phyloP scores from a whole-genome alignment of 1,284 basidiomycete genomes.

The Meripilus lineatus region DNA sequence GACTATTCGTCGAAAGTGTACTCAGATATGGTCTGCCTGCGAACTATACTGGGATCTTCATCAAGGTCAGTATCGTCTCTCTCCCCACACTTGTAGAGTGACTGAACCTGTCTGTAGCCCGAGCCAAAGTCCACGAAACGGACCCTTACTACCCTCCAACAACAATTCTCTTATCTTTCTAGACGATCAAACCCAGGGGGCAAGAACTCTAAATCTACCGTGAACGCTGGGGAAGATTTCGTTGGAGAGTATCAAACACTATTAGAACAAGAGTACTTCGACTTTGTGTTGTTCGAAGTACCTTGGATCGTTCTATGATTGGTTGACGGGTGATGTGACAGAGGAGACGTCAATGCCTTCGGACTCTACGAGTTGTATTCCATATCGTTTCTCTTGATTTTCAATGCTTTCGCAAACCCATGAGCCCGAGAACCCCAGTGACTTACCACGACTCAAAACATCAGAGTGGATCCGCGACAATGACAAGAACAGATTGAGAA shows the following conservation, averaged over 20 bases:
- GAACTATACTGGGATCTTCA: slow-evolving; percentile 77
- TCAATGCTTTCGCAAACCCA: too few species aligned
- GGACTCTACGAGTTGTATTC: not conserved
- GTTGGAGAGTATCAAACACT: slow-evolving; percentile 86
- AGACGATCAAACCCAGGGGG: slow-evolving; percentile 49
- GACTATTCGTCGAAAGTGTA: slow-evolving; percentile 93
- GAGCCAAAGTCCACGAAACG: slow-evolving; percentile 84
- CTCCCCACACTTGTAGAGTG: not conserved
- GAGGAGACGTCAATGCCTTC: too few species aligned
- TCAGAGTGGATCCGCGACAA: not conserved
- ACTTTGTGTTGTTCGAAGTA: slow-evolving; percentile 87
- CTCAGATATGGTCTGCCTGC: slow-evolving; percentile 94
- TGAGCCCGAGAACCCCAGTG: too few species aligned
- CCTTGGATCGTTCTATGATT: slow-evolving; percentile 56
- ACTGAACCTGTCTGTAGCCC: slow-evolving; percentile 49
- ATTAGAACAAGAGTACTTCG: slow-evolving; percentile 92
- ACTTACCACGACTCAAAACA: not conserved
- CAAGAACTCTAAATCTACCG: slow-evolving; percentile 33
- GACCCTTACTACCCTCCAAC: slow-evolving; percentile 68
- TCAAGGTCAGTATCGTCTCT: slow-evolving; percentile 59
- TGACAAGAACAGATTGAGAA: not conserved
- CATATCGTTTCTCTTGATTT: not conserved
- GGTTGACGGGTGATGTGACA: too few species aligned
- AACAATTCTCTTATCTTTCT: slow-evolving; percentile 79
- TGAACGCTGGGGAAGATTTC: slow-evolving; percentile 47